Evolutionary conservation across 129 eudicot species (phyloP), one percentile per base, ranked within the genome.

Genomic region (Dittrichia graveolens): DNA sequence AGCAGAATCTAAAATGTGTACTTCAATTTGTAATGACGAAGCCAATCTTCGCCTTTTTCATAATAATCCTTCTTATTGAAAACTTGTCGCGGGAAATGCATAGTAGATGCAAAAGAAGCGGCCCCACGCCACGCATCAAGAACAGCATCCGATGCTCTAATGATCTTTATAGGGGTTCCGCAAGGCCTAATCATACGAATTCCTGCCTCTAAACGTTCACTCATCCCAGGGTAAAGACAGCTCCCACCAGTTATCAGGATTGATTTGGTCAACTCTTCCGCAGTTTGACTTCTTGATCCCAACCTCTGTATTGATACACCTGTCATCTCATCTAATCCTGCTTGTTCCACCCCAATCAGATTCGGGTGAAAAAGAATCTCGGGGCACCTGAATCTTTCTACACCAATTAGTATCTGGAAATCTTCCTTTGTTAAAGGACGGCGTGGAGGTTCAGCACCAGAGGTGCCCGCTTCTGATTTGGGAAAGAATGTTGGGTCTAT

Each of bases 51-150:
- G 56, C 97, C 99, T 74, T 86, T 90, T 73, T 90, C 97, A 57
- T 86, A 83, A 74, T 88, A 95, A 79, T 91, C 97, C 78, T 63
- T 83, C 76, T 67, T 88, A 64, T 61, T 88, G 53, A 90, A 86
- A 8, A 83, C 90, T 68, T 88, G 97, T 75, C 79, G 77, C 6
- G 81, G 80, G 65, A 95, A 95, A 56, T 80, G 85, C 78, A 72
- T 50, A 0, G 88, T 69, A 48, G 95, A 73, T 4, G 96, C 99
- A 86, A 78, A 95, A 11, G 81, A 70, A 57, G 99, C 67, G 13
- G 97, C 99, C 16, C 99, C 99, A 10, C 96, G 89, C 99, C 99
- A 95, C 3, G 99, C 97, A 82, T 95, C 99, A 37, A 77, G 83
- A 45, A 91, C 78, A 0, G 95, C 86, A 62, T 95, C 90, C 0